Evolutionary conservation across 192 early-diverging fungal species (phyloP).

Genomic region (Coemansia sp.): DNA sequence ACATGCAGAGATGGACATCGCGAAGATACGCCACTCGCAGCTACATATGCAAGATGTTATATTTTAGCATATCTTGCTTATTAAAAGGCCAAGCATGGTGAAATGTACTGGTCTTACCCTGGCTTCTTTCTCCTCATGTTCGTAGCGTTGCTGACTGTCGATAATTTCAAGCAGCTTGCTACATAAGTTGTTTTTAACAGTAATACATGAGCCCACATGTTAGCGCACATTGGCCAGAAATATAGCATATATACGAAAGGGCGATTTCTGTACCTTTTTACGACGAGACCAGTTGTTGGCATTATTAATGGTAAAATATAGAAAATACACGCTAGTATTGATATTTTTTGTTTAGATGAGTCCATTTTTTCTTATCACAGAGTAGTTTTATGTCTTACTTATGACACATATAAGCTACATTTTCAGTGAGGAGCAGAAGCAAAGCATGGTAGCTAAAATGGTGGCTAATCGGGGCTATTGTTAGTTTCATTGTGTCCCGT

Average conservation of each 20-base stretch:
- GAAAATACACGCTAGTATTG: neutral
- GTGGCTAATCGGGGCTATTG: neutral
- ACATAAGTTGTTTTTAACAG: neutral
- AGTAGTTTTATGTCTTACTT: neutral
- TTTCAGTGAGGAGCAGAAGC: neutral
- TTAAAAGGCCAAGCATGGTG: neutral
- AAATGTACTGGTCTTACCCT: conserved; percentile 17
- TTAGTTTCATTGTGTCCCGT: neutral
- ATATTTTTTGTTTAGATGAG: neutral
- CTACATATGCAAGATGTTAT: conserved; percentile 16
- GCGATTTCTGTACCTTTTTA: neutral
- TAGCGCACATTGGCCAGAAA: neutral
- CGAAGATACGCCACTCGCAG: conserved; percentile 26
- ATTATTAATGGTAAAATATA: neutral
- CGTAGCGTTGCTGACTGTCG: conserved; percentile 19
- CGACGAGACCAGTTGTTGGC: neutral
- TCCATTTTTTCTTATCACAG: neutral
- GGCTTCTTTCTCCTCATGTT: conserved; percentile 11
- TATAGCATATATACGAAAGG: neutral
- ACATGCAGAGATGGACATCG: conserved; percentile 39
- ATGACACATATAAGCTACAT: neutral
- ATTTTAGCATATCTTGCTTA: neutral
- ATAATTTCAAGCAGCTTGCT: conserved; percentile 34
- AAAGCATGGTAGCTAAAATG: neutral
- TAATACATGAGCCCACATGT: neutral